Base-by-base conservation (phyloP, 2,329 filamentous ascomycete species). In the Graphiopsis chlorocephala region DNA sequence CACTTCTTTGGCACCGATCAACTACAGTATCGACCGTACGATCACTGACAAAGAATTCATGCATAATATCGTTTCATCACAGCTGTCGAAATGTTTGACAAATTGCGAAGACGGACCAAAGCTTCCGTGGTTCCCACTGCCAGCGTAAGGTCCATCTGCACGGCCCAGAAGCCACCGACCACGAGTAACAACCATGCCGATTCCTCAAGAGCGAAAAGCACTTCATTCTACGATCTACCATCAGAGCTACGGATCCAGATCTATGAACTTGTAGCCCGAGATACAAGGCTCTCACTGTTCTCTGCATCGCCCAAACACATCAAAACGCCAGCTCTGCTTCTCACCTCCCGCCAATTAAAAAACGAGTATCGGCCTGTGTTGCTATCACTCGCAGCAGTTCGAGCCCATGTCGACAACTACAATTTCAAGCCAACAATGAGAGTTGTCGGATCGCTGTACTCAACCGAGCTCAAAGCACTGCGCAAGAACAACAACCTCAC, bases 211-310 rank as follows among this genome's bases (percentile, higher is more conserved):
- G 17, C 35, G 3, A 45, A 11, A 4, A 26, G 8, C 8, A 56
- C 53, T 38, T 23, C 20, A 4, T 74, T 75, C 68, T 72, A 73
- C 65, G 67, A 69, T 56, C 66, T 76, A 1, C 74, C 74, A 1
- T 66, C 72, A 6, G 73, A 75, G 56, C 60, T 75, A 1, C 69
- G 73, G n/a, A 75, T 73, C 35, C 56, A 67, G 0, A 70, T 75
- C 50, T 75, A 74, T 64, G 65, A 67, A 3, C 65, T 69, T 33
- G 65, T 68, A 25, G 69, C 68, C 25, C 26, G 33, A 17, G 56
- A 65, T 25, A 65, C 64, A 1, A 61, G 33, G 31, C 68, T 71
- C 4, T 63, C 67, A 1, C 53, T 61, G 6, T 53, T 48, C 31
- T n/a, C 15, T 11, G 17, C 31, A 5, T 26, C 17, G 4, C 59